These are phyloP conservation scores for Hordeum vulgare DNA, from an alignment of 176 grass and related monocot genomes.

Conservation along the genomic window MorexV3_pseudomolecules_assembly NC_058523.1:455940519-455941018, in stretches of 20 bases:
- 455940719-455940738: neutral
- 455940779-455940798: neutral
- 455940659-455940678: neutral
- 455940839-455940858: conserved; percentile 60
- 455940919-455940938: conserved; percentile 99
- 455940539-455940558: conserved; percentile 79
- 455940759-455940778: neutral
- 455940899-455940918: conserved; percentile 81
- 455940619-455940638: conserved; percentile 1
- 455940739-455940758: neutral
- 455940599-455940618: conserved; percentile 35
- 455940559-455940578: conserved; percentile 86
- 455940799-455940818: neutral
- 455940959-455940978: neutral
- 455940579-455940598: conserved; percentile 90
- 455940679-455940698: conserved; percentile 1
- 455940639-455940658: neutral
- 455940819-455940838: neutral
- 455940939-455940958: neutral
- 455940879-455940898: conserved; percentile 94
- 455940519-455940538: conserved; percentile 74
- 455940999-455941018: neutral
- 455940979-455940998: neutral
- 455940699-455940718: neutral
- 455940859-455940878: conserved; percentile 78